Evolutionary conservation across 371 early-diverging fungal genomes (phyloP).

Genomic region (Mucor ambiguus): DNA sequence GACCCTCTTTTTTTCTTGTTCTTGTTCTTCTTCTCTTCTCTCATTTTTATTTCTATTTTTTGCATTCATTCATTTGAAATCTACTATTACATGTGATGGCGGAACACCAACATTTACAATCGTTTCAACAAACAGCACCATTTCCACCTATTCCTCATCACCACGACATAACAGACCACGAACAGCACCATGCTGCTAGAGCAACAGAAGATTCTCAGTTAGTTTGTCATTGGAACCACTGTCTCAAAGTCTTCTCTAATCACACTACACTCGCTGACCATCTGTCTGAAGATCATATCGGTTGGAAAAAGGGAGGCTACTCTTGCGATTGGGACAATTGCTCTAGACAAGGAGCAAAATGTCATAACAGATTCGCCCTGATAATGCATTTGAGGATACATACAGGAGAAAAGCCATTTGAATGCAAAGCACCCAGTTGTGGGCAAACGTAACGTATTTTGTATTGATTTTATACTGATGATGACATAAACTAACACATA

Average conservation of each 20-base stretch:
- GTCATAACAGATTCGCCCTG: constrained; percentile 66
- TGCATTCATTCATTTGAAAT: background rate
- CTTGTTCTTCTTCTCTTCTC: background rate
- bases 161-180: background rate
- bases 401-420: constrained; percentile 72
- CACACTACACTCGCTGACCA: constrained; percentile 53
- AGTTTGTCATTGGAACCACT: constrained; percentile 57
- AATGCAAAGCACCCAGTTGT: constrained; percentile 49
- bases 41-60: background rate
- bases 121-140: background rate
- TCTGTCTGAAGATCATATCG: constrained; percentile 68
- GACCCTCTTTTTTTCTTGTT: background rate
- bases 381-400: constrained; percentile 72
- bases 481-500: background rate
- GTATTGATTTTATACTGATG: background rate
- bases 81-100: background rate
- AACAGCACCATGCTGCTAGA: background rate
- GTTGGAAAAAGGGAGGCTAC: constrained; percentile 66
- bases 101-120: background rate
- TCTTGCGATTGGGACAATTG: constrained; percentile 68
- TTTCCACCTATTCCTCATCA: background rate
- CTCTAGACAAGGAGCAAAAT: constrained; percentile 58
- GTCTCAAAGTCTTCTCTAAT: constrained; percentile 41
- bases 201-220: constrained; percentile 1
- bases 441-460: constrained; percentile 41